phyloP scores from a whole-genome alignment of 176 grass and related monocot genomes.

The Raddia distichophylla region DNA sequence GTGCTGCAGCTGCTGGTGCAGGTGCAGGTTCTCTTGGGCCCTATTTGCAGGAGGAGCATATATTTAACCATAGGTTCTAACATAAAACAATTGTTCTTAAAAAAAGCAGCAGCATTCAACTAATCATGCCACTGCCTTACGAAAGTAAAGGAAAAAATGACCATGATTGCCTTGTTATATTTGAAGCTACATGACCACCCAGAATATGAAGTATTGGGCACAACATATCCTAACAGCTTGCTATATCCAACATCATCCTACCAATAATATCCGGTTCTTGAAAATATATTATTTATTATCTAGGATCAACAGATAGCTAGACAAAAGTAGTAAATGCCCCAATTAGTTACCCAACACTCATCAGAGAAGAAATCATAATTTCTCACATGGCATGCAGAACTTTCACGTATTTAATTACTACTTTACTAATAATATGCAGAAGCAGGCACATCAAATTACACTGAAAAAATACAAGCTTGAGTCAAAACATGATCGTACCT shows the following conservation, averaged over 20 bases:
- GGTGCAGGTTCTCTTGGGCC: constrained; percentile 15
- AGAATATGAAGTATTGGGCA: background rate
- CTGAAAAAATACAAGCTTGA: no score
- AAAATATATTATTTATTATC: background rate
- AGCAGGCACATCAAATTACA: no score
- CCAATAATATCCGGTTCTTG: background rate
- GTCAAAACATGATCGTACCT: constrained; percentile 45
- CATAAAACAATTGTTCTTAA: background rate
- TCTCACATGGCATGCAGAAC: background rate
- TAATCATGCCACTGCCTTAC: no score
- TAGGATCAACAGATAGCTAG: background rate
- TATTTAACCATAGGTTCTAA: background rate
- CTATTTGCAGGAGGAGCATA: background rate
- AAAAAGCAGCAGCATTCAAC: background rate
- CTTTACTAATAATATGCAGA: background rate
- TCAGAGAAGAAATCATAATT: background rate
- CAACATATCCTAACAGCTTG: background rate
- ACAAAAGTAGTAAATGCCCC: background rate
- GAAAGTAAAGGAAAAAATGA: no score
- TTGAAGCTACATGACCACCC: no score
- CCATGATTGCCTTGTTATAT: background rate
- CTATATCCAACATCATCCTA: background rate
- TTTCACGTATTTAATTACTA: no score
- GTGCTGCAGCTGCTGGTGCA: background rate
- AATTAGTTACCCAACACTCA: background rate